Base-by-base conservation (phyloP, 1,284 basidiomycete species). In the Bjerkandera adusta region DNA sequence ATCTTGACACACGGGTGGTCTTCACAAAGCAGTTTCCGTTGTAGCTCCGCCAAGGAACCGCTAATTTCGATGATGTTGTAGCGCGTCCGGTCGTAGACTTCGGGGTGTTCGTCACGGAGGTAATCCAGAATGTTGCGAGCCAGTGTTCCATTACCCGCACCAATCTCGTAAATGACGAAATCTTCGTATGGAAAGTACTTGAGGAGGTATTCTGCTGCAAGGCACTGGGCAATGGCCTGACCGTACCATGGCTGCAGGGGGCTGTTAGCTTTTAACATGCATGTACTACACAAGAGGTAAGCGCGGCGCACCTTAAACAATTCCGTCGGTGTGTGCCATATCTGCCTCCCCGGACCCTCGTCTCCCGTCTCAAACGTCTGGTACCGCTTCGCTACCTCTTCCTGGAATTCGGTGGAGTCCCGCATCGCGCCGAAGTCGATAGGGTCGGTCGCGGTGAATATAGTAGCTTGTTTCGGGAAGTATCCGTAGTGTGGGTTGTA, bases 291-390 rank as follows among this genome's bases (percentile, higher is more conserved):
- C 18, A 32, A 41, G 22, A 49, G 48, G 40, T 45, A 13, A 30
- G 26, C 5, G 29, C 7, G 8, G 65, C 79, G 51, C 59, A 94
- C 95, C 79, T 96, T 93, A 77, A 99, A 98, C 32, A 99, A 71
- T 65, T 99, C 96, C 1, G 94, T 97, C 0, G 97, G 97, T 0
- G 97, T 99, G 69, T 99, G 97, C 97, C 97, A 99, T 45, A 99
- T 77, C 66, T 99, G 97, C 58, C 83, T 78, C 4, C 93, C 93
- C 12, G 89, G 81, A 3, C 89, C 88, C 29, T 80, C 76, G 42
- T 73, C 74, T 56, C 84, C 77, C 50, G 68, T 70, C 15, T 80
- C 85, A 57, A 89, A 89, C 11, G 74, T 72, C 32, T 78, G 75
- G 63, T 97, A 97, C 53, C 84, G 77, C 57, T 73, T 69, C 22